Percentiles rank a stretch among this genome's conserved stretches.
phyloP scores from a whole-genome alignment of 2,329 filamentous ascomycete genomes.

The Lachnellula suecica region DNA sequence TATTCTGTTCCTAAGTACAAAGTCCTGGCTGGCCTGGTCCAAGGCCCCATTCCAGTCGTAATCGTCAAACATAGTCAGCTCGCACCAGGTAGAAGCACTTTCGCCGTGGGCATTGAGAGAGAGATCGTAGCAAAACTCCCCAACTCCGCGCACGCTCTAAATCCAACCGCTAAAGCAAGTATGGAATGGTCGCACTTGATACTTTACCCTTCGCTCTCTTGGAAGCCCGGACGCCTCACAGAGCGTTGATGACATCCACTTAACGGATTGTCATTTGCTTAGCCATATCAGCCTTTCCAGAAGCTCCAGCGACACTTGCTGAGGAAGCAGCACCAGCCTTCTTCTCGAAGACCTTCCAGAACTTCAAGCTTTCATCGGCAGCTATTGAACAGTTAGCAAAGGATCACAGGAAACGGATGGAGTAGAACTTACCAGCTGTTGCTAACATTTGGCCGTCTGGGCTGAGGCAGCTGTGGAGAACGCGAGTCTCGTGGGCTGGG shows the following conservation, averaged over 20 bases:
- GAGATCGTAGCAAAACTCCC: conserved; percentile 41
- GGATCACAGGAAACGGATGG: background rate
- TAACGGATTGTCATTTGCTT: conserved; percentile 96
- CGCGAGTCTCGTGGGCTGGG: conserved; percentile 92
- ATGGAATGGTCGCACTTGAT: conserved; percentile 30
- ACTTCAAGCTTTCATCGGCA: conserved; percentile 96
- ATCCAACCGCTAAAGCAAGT: conserved; percentile 44
- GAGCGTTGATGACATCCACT: conserved; percentile 31
- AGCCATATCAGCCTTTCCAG: conserved; percentile 78
- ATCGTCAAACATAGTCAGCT: conserved; percentile 30
- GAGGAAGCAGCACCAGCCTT: conserved; percentile 75
- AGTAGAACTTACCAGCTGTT: conserved; percentile 67
- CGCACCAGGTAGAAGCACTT: conserved; percentile 44
- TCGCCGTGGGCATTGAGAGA: conserved; percentile 47
- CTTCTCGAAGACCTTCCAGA: conserved; percentile 99
- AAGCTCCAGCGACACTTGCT: conserved; percentile 63
- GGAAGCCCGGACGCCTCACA: conserved; percentile 25
- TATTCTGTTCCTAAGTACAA: conserved; percentile 12
- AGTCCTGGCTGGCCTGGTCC: background rate
- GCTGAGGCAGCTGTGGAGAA: conserved; percentile 94
- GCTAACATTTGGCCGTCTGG: conserved; percentile 98
- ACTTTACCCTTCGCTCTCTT: conserved; percentile 31
- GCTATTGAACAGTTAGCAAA: conserved; percentile 48
- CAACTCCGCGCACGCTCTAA: conserved; percentile 56
- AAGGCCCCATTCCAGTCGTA: conserved; percentile 21